Evolutionary conservation across 2,329 filamentous ascomycete species (phyloP).

Genomic region (Penicillium sclerotigenum): DNA sequence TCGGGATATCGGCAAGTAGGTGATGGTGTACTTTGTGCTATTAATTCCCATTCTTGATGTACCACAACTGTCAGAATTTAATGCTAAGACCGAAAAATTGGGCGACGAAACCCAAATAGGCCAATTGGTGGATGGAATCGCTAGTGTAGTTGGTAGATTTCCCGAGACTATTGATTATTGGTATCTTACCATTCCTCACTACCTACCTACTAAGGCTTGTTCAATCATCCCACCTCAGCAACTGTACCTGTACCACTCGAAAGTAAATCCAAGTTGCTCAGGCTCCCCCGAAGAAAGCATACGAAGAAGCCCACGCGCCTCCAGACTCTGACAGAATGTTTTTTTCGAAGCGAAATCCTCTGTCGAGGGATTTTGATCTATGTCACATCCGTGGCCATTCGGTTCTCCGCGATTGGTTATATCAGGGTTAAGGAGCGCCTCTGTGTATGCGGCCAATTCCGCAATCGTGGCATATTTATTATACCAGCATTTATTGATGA

Average conservation of each 20-base stretch:
- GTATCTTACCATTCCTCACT: no score
- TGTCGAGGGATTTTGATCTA: not conserved
- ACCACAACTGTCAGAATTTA: no score
- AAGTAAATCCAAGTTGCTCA: slow-evolving; percentile 22
- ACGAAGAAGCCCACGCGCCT: slow-evolving; percentile 23
- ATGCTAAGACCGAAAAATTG: no score
- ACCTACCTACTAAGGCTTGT: no score
- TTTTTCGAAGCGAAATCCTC: slow-evolving; percentile 17
- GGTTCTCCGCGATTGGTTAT: not conserved
- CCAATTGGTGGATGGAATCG: no score
- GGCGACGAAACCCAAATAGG: no score
- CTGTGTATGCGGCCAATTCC: slow-evolving; percentile 17
- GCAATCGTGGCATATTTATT: slow-evolving; percentile 21
- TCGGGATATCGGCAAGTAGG: slow-evolving; percentile 2
- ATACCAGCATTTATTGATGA: slow-evolving; percentile 25
- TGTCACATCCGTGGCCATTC: no score
- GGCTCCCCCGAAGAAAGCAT: slow-evolving; percentile 23
- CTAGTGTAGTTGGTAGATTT: no score
- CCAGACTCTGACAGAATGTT: slow-evolving; percentile 22
- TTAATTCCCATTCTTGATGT: not conserved
- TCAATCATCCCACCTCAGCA: no score
- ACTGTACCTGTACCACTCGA: slow-evolving; percentile 22
- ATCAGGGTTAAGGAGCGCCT: slow-evolving; percentile 1
- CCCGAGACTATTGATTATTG: no score
- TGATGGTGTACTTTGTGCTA: not conserved